phyloP scores from a whole-genome alignment of 148 eudicot species.

The Rhododendron simsii region DNA sequence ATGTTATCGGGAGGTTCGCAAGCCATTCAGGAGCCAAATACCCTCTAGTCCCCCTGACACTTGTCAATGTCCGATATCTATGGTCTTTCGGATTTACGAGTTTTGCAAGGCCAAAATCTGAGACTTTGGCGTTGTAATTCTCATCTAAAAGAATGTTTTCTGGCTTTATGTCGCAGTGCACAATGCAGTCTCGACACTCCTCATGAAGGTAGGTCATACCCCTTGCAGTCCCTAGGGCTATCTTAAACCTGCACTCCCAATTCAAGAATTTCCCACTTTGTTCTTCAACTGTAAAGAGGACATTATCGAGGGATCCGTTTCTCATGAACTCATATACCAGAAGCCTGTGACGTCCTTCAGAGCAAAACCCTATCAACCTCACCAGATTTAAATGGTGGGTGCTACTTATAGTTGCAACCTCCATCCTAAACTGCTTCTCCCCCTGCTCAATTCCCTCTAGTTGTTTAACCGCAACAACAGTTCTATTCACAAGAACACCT shows the following conservation, averaged over 20 bases:
- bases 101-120: slow-evolving; percentile 86
- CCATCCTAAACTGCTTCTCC: slow-evolving; percentile 91
- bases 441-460: slow-evolving; percentile 90
- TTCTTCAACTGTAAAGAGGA: slow-evolving; percentile 38
- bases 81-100: slow-evolving; percentile 58
- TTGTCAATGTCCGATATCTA: slow-evolving; percentile 53
- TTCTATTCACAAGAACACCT: slow-evolving; percentile 56
- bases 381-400: slow-evolving; percentile 88
- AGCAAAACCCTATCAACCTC: slow-evolving; percentile 82
- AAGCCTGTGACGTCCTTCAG: slow-evolving; percentile 73
- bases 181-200: slow-evolving; percentile 83
- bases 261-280: slow-evolving; percentile 37
- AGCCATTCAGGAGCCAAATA: slow-evolving; percentile 92
- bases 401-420: slow-evolving; percentile 87
- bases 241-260: slow-evolving; percentile 62
- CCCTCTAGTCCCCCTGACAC: slow-evolving; percentile 86
- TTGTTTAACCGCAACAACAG: slow-evolving; percentile 68
- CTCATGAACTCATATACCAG: slow-evolving; percentile 85
- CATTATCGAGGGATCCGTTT: slow-evolving; percentile 66
- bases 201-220: slow-evolving; percentile 90
- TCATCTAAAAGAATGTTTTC: slow-evolving; percentile 82
- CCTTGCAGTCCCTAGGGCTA: slow-evolving; percentile 78
- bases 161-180: slow-evolving; percentile 84
- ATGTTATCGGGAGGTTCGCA: slow-evolving; percentile 67
- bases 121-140: slow-evolving; percentile 62